Evolutionary conservation across 2,329 filamentous ascomycete genomes (phyloP).

Genomic region (Ambrosiella cleistominuta): DNA sequence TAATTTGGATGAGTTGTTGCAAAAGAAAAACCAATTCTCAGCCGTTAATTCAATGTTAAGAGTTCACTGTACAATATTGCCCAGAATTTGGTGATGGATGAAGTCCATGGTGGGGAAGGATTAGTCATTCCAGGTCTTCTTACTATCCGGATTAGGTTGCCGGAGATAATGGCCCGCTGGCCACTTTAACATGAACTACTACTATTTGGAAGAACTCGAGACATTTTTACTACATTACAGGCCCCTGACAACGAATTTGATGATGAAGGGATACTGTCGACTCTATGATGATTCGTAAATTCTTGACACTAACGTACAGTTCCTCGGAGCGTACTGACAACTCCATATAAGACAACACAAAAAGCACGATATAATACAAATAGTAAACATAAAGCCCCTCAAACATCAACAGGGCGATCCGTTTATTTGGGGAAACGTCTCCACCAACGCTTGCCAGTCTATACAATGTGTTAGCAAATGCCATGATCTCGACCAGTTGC

Average conservation of each 20-base stretch:
- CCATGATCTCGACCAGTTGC: background rate
- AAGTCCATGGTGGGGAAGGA: too few relatives aligned
- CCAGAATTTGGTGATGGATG: too few relatives aligned
- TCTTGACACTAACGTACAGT: slow-evolving; percentile 11
- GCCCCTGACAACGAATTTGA: background rate
- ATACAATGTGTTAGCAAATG: slow-evolving; percentile 2
- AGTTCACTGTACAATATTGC: too few relatives aligned
- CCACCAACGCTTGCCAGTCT: slow-evolving; percentile 13
- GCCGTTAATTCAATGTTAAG: too few relatives aligned
- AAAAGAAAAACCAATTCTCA: too few relatives aligned
- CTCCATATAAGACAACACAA: slow-evolving; percentile 5
- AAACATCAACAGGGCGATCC: background rate
- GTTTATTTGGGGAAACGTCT: slow-evolving; percentile 33
- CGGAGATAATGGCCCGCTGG: too few relatives aligned
- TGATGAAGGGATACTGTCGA: background rate
- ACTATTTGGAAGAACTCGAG: too few relatives aligned
- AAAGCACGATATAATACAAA: slow-evolving; percentile 12
- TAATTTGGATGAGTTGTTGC: too few relatives aligned
- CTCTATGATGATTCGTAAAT: slow-evolving; percentile 1
- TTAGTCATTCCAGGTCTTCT: too few relatives aligned
- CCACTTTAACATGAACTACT: too few relatives aligned
- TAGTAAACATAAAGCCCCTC: background rate
- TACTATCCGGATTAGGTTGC: too few relatives aligned
- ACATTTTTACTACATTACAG: background rate
- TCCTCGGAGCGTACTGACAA: slow-evolving; percentile 8